These are phyloP conservation scores for Dipteronia sinensis DNA, from an alignment of 345 rosid species.

Conservation along the genomic window DNA sequence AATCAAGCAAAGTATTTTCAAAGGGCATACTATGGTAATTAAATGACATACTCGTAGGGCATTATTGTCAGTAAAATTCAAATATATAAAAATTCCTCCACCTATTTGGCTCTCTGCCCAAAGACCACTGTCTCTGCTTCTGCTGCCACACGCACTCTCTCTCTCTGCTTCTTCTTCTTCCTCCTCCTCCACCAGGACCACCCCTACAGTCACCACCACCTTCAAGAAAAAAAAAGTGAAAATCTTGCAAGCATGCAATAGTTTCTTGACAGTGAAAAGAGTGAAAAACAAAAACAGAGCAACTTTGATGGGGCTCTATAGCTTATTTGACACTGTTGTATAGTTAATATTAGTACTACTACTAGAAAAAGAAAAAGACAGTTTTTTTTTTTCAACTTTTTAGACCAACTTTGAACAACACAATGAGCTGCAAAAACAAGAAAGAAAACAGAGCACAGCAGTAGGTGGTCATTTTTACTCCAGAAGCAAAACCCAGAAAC, in stretches of 20 bases:
- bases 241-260: background rate
- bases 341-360: no score
- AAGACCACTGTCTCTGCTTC: constrained; percentile 22
- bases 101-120: constrained; percentile 34
- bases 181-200: background rate
- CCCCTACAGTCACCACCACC: background rate
- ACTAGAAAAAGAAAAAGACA: background rate
- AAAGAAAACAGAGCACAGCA: background rate
- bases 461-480: background rate
- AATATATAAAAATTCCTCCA: constrained; percentile 7
- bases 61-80: constrained; percentile 26
- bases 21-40: background rate
- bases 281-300: background rate
- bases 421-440: background rate
- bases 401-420: background rate
- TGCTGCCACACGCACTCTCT: background rate
- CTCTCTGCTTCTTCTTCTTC: background rate
- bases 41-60: constrained; percentile 21
- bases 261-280: background rate
- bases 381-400: background rate
- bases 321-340: background rate
- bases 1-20: background rate
- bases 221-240: background rate
- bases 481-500: background rate
- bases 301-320: background rate